phyloP scores from a whole-genome alignment of 306 rosid genomes.

The Castanospermum australe region DNA sequence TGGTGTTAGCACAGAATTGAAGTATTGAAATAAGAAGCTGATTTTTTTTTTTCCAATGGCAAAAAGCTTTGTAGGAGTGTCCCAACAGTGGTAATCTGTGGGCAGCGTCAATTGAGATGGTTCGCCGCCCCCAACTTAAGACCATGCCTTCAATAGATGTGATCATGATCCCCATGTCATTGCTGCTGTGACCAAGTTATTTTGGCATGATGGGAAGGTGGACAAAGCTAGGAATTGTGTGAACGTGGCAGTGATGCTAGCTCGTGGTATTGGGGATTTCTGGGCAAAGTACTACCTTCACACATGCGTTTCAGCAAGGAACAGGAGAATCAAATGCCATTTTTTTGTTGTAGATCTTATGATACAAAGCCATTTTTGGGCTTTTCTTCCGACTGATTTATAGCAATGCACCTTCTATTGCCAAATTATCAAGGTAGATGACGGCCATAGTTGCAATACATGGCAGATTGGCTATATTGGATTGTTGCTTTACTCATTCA shows the following conservation, averaged over 20 bases:
- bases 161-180: constrained; percentile 72
- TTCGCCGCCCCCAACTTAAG: constrained; percentile 70
- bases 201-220: constrained; percentile 76
- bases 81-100: constrained; percentile 64
- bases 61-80: constrained; percentile 66
- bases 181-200: constrained; percentile 69
- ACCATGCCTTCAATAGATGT: constrained; percentile 66
- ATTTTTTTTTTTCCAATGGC: constrained; percentile 74
- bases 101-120: constrained; percentile 76
- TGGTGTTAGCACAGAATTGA: constrained; percentile 61
- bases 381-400: too few species aligned
- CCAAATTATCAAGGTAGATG: too few species aligned
- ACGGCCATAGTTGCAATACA: too few species aligned
- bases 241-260: constrained; percentile 69
- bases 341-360: too few species aligned
- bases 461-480: too few species aligned
- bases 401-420: too few species aligned
- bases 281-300: constrained; percentile 66
- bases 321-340: constrained; percentile 61
- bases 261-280: constrained; percentile 69
- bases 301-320: constrained; percentile 69
- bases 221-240: constrained; percentile 72
- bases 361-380: too few species aligned
- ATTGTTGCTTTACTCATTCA: too few species aligned
- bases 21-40: constrained; percentile 67